phyloP scores from a whole-genome alignment of 139 green algal genomes.

The Haematococcus lacustris region DNA sequence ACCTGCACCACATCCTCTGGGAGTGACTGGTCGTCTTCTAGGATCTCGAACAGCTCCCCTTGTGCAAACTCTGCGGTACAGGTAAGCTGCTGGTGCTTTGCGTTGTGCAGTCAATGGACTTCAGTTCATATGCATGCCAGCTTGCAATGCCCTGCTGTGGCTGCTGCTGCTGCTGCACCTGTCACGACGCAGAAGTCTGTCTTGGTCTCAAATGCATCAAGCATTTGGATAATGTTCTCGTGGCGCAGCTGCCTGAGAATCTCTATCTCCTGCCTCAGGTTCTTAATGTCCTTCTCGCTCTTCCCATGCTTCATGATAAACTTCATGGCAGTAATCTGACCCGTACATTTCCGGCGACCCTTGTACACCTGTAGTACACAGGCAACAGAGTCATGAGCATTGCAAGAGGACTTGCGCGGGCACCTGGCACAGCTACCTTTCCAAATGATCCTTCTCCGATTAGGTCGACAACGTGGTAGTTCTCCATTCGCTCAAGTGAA shows the following conservation, averaged over 20 bases:
- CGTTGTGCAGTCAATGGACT: too few relatives aligned
- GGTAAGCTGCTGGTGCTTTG: not conserved
- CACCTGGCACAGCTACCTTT: too few relatives aligned
- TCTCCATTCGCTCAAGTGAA: too few relatives aligned
- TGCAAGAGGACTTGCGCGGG: not conserved
- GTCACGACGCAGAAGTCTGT: slow-evolving; percentile 94
- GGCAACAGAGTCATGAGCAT: not conserved
- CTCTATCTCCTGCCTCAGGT: slow-evolving; percentile 92
- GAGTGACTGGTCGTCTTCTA: slow-evolving; percentile 89
- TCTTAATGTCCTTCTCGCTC: slow-evolving; percentile 83
- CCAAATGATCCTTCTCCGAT: not conserved
- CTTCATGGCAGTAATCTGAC: slow-evolving; percentile 96
- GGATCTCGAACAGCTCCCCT: slow-evolving; percentile 96
- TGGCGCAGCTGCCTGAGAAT: slow-evolving; percentile 83
- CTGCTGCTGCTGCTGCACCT: slow-evolving; percentile 16
- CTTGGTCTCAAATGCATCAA: slow-evolving; percentile 95
- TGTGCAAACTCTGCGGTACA: slow-evolving; percentile 79
- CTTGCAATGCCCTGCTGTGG: too few relatives aligned
- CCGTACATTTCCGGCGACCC: slow-evolving; percentile 72
- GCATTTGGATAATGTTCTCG: slow-evolving; percentile 93
- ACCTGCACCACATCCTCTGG: slow-evolving; percentile 72
- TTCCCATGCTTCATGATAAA: slow-evolving; percentile 97
- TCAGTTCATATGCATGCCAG: too few relatives aligned
- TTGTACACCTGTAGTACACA: slow-evolving; percentile 84
- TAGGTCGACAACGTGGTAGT: slow-evolving; percentile 2